Evolutionary conservation across 352 stramenopile species (phyloP).

Genomic region (Phytophthora rubi): DNA sequence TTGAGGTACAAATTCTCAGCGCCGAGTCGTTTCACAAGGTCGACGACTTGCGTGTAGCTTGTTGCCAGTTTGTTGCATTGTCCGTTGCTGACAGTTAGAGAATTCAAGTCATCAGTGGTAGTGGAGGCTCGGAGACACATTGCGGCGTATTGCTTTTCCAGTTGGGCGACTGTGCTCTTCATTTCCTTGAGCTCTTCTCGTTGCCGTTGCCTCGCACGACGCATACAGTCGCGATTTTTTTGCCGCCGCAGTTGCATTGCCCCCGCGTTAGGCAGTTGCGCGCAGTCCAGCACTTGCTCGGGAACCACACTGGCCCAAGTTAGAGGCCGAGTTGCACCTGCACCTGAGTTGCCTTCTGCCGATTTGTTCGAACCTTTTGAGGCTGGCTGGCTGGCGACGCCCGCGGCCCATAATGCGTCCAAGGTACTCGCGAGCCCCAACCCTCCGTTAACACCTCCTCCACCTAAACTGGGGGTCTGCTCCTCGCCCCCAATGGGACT

Average conservation of each 20-base stretch:
- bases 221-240: constrained; percentile 46
- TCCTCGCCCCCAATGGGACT: constrained; percentile 28
- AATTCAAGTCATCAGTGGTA: constrained; percentile 7
- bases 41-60: constrained; percentile 35
- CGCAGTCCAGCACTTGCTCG: constrained; percentile 27
- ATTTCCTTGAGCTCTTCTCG: constrained; percentile 49
- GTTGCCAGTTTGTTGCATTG: not conserved
- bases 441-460: constrained; percentile 3
- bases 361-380: constrained; percentile 22
- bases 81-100: constrained; percentile 1
- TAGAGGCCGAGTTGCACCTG: constrained; percentile 13
- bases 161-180: constrained; percentile 39
- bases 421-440: not conserved
- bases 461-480: constrained; percentile 1
- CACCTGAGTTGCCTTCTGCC: constrained; percentile 16
- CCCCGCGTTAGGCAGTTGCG: constrained; percentile 28
- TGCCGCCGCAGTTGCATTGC: constrained; percentile 35
- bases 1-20: constrained; percentile 58
- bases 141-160: constrained; percentile 47
- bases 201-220: constrained; percentile 47
- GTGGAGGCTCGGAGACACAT: constrained; percentile 40
- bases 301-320: constrained; percentile 29
- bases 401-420: constrained; percentile 27
- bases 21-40: constrained; percentile 43
- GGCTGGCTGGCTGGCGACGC: constrained; percentile 14